Base-by-base conservation (phyloP, 2,329 filamentous ascomycete genomes). In the Ophiostoma populinum region DNA sequence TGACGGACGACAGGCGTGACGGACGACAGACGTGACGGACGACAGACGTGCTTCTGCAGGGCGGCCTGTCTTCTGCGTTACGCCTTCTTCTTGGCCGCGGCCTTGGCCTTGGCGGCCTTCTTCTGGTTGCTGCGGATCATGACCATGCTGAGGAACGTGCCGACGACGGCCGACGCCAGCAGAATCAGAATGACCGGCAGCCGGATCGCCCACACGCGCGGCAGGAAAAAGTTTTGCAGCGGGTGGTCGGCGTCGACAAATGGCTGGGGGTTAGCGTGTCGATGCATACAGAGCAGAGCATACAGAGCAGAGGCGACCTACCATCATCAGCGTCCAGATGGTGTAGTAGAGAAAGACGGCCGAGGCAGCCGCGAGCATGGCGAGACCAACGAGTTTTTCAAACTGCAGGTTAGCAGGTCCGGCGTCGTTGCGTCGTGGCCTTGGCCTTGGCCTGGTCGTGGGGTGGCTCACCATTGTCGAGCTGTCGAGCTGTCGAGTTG, bases 61-160 rank as follows among this genome's bases (percentile, higher is more conserved):
- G n/a, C n/a, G n/a, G n/a, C n/a, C n/a, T n/a, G n/a, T n/a, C n/a
- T n/a, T 22, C 11, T 16, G 12, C 13, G 22, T 63, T 66, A 82
- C 41, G 76, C 73, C 75, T 92, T 90, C 75, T 93, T 92, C 67
- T 82, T 83, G 33, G 39, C 16, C 7, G 79, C 77, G 38, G 80
- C 78, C 59, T 85, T 86, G 43, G 80, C 79, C 70, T 95, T 98
- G 47, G 83, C 76, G 4, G 83, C 83, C 73, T 90, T 94, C 74
- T 95, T 95, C 56, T 80, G 70, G 67, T 94, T 94, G 68, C 87
- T 95, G 56, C 82, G 75, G 62, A 98, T 95, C 90, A 98, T 98
- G 52, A 98, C 87, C 53, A 93, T 76, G 50, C 80, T 79, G 47
- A 98, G 68, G 66, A 98, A 98, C 41, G 83, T 92, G 44, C 90